Conservation (phyloP, 2,329 filamentous ascomycete species). For the Curvularia verruculosa region DNA sequence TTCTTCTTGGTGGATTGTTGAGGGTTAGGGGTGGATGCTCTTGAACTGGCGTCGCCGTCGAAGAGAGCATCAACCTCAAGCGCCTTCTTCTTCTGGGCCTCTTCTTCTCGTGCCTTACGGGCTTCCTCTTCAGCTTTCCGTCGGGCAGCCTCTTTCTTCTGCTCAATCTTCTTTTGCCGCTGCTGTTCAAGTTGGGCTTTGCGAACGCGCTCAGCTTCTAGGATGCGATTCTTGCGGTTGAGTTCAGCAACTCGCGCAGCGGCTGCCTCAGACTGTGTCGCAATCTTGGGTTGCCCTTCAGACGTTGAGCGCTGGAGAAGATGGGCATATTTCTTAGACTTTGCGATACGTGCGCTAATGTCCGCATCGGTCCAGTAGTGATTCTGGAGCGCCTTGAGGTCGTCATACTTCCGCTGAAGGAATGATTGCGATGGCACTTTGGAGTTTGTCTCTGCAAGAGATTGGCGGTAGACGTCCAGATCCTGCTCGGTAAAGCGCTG, state of each 20-base stretch:
- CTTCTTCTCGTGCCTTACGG: constrained; percentile 52
- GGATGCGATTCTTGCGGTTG: constrained; percentile 82
- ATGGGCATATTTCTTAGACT: constrained; percentile 59
- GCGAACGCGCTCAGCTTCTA: constrained; percentile 88
- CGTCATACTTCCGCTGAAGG: constrained; percentile 73
- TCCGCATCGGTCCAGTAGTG: constrained; percentile 84
- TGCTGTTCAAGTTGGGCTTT: constrained; percentile 84
- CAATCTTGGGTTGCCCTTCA: constrained; percentile 62
- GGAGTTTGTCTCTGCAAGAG: constrained; percentile 71
- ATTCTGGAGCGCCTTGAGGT: constrained; percentile 79
- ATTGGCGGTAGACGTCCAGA: constrained; percentile 79
- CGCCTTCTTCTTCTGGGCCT: constrained; percentile 37
- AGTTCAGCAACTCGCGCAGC: constrained; percentile 83
- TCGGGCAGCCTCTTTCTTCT: constrained; percentile 52
- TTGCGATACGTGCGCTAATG: constrained; percentile 77
- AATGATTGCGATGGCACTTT: constrained; percentile 74
- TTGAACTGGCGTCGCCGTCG: constrained; percentile 51
- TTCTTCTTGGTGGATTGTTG: constrained; percentile 62
- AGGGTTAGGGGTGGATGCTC: constrained; percentile 53
- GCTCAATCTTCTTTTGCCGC: constrained; percentile 45
- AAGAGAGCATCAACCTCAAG: constrained; percentile 55
- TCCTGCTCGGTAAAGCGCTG: constrained; percentile 83
- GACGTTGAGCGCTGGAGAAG: constrained; percentile 69
- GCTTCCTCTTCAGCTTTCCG: constrained; percentile 57
- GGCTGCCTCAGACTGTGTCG: constrained; percentile 65